Evolutionary conservation across 306 rosid genomes (phyloP), one percentile per base, ranked within the genome.

Genomic region (Senna tora): DNA sequence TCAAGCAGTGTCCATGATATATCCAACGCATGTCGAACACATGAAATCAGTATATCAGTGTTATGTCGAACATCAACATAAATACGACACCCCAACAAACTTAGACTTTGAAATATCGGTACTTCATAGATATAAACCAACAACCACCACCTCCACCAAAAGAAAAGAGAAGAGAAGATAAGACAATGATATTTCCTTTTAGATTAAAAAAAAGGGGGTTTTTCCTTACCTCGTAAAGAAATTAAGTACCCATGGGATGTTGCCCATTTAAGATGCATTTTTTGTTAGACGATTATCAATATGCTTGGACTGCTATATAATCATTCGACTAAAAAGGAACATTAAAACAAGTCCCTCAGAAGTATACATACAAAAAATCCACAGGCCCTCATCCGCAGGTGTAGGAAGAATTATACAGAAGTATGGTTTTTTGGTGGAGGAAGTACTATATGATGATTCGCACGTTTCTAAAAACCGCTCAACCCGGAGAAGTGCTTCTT

Each of bases 401-500:
- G 49, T 50, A 39, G 45, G 32, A 45, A 47, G 33, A 38, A 57
- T n/a, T n/a, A n/a, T 25, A 73, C 74, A 8, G 13, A 43, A 72
- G 20, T 49, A 47, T 72, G 82, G 65, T 14, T 56, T 42, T 43
- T 68, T 64, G 71, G 28, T 53, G 32, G 32, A 3, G 75, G 47
- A 69, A 74, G 56, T 38, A 21, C 65, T 32, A 56, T 57, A 58
- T 52, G 49, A 25, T 12, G 69, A 73, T 36, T 63, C 9, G 22
- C 43, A 12, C 45, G 54, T 25, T 65, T 51, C 81, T 78, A 91
- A 65, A 9, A 69, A 75, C 98, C 98, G 60, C 91, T 39, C 66
- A 93, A 6, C 49, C 98, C 90, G 75, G 98, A 79, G 80, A 93
- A 91, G 84, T 91, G 97, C 71, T 91, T 93, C 52, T 80, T 89